phyloP scores from a whole-genome alignment of 2,329 filamentous ascomycete species.

The Fusarium chuoi region DNA sequence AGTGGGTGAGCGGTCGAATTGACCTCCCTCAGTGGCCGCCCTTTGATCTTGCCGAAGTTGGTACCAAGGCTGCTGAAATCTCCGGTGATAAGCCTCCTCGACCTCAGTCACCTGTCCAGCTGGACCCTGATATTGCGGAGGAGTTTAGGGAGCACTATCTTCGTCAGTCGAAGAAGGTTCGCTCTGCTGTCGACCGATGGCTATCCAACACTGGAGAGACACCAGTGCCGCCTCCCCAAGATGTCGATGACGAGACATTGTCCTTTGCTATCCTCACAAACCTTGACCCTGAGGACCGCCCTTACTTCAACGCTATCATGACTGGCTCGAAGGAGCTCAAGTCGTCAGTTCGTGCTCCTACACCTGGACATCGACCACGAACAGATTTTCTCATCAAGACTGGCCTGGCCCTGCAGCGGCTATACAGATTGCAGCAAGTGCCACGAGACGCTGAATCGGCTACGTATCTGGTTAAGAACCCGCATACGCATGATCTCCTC shows the following conservation, averaged over 20 bases:
- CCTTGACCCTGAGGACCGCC: slow-evolving; percentile 78
- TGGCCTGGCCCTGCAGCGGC: slow-evolving; percentile 80
- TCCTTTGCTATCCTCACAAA: slow-evolving; percentile 94
- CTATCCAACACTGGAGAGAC: slow-evolving; percentile 81
- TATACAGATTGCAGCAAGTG: slow-evolving; percentile 78
- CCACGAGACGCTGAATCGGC: slow-evolving; percentile 89
- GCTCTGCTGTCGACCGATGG: slow-evolving; percentile 91
- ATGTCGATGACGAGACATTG: slow-evolving; percentile 93
- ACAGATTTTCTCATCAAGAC: slow-evolving; percentile 80
- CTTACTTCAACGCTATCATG: slow-evolving; percentile 84
- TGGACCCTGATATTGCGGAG: slow-evolving; percentile 94
- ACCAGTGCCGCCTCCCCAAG: slow-evolving; percentile 79
- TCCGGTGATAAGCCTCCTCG: slow-evolving; percentile 69
- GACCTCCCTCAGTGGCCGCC: slow-evolving; percentile 91
- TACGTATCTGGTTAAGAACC: slow-evolving; percentile 86
- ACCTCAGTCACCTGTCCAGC: slow-evolving; percentile 72
- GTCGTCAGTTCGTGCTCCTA: slow-evolving; percentile 71
- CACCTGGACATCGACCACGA: slow-evolving; percentile 72
- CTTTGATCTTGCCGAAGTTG: slow-evolving; percentile 75
- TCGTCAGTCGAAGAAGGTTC: slow-evolving; percentile 90
- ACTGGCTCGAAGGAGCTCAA: slow-evolving; percentile 68
- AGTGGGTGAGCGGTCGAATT: slow-evolving; percentile 88
- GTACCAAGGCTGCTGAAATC: slow-evolving; percentile 67
- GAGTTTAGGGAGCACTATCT: slow-evolving; percentile 94
- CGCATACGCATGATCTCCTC: slow-evolving; percentile 83